phyloP scores from a whole-genome alignment of 176 grass and related monocot genomes.

The Pharus latifolius region DNA sequence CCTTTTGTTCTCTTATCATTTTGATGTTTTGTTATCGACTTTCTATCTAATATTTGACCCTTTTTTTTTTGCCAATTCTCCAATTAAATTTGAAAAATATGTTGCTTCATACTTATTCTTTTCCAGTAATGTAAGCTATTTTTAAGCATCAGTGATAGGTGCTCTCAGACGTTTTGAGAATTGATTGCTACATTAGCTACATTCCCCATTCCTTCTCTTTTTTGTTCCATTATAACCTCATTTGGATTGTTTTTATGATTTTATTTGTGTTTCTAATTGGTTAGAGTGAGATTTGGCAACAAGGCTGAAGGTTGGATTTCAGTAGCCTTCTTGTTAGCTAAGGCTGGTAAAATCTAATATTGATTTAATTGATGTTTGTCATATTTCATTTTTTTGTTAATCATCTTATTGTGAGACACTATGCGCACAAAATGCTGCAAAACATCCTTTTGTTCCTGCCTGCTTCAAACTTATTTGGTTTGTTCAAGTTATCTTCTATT shows the following conservation, averaged over 20 bases:
- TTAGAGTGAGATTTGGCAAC: not conserved
- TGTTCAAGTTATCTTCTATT: not conserved
- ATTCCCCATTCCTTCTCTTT: not conserved
- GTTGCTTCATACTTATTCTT: not conserved
- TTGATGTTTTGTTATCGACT: too few relatives aligned
- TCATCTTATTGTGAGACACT: not conserved
- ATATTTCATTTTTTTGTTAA: too few relatives aligned
- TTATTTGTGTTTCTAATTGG: not conserved
- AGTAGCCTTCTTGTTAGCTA: too few relatives aligned
- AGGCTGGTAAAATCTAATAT: too few relatives aligned
- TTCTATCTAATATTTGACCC: not conserved
- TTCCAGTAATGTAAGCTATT: not conserved
- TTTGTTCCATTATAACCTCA: not conserved
- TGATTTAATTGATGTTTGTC: too few relatives aligned
- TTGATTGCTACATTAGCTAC: too few relatives aligned
- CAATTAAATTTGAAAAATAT: too few relatives aligned
- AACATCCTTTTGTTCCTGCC: not conserved
- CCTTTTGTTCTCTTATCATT: not conserved
- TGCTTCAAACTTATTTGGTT: not conserved
- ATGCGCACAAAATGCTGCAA: too few relatives aligned
- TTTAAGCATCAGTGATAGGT: too few relatives aligned
- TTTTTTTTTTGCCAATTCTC: not conserved
- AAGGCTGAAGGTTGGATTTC: too few relatives aligned
- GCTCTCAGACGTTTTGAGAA: not conserved
- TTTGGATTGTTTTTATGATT: not conserved